Evolutionary conservation across 2,329 filamentous ascomycete species (phyloP), one percentile per base, ranked within the genome.

Genomic region (Hymenotorrendiella dingleyae): DNA sequence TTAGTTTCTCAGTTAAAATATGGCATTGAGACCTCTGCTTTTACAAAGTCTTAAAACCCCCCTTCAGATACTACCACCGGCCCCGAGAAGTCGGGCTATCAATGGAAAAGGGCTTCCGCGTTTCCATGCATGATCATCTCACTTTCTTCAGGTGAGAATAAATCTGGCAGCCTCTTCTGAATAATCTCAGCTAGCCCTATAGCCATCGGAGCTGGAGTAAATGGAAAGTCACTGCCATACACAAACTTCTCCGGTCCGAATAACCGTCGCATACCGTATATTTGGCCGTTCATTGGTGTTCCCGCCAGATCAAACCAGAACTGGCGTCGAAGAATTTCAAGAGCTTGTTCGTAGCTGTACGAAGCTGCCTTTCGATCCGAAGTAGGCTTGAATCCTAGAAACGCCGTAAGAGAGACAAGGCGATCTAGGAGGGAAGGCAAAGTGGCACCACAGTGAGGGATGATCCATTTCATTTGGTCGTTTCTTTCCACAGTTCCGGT

Each of bases 401-500:
- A 32, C 5, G 19, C 8, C 6, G 16, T 16, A 6, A 41, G 14
- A 19, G n/a, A 28, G 9, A 41, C 21, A 27, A 44, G 8, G 17
- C 45, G 45, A 4, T 47, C 41, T 24, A 47, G 35, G 9, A 44
- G 6, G 10, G 40, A 44, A 19, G 46, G 43, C 2, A 46, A 24
- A 17, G 36, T 24, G 11, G 39, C 40, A 6, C 46, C 46, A 6
- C 27, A 35, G 26, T 48, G 43, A 21, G 46, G 37, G 9, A 49
- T 49, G 27, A 49, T 43, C 33, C 41, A 43, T 9, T 34, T 49
- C 3, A 43, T 46, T 19, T 46, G 21, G n/a, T 30, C 29, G 32
- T 36, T 35, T 12, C 30, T 11, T 10, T 35, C 14, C 5, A 42
- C 36, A 2, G 43, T 49, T 4, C 42, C 46, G 14, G 43, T 34